Evolutionary conservation across 2,329 filamentous ascomycete species (phyloP).

Genomic region (Penicillium sp.): DNA sequence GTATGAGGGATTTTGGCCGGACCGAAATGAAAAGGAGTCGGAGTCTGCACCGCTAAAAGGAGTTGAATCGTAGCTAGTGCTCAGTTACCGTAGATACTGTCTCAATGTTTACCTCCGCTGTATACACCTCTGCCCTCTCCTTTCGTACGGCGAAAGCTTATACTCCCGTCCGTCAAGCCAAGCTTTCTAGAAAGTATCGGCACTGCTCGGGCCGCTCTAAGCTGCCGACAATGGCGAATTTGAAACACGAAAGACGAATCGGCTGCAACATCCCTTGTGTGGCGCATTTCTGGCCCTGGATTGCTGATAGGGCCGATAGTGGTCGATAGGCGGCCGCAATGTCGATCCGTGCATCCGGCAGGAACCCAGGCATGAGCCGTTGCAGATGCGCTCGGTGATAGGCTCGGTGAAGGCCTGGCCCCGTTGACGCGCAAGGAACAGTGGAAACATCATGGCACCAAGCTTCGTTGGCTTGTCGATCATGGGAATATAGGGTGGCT

Average conservation of each 20-base stretch:
- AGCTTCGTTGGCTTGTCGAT: not conserved
- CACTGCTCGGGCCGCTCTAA: not conserved
- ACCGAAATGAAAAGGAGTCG: not conserved
- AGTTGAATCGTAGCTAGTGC: not conserved
- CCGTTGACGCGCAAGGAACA: not conserved
- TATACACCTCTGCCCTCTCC: not conserved
- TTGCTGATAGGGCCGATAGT: not conserved
- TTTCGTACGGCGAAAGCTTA: not conserved
- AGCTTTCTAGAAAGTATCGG: slow-evolving; percentile 12
- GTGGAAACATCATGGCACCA: not conserved
- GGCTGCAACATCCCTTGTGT: slow-evolving; percentile 3
- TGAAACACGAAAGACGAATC: not conserved
- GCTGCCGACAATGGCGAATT: not conserved
- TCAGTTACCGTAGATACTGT: not conserved
- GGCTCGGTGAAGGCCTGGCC: not conserved
- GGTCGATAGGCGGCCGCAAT: not conserved
- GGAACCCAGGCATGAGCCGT: not conserved
- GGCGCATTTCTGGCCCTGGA: slow-evolving; percentile 2
- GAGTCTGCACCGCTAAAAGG: not conserved
- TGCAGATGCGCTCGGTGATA: not conserved
- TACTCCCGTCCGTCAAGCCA: slow-evolving; percentile 1
- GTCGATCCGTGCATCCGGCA: slow-evolving; percentile 3
- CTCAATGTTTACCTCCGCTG: not conserved
- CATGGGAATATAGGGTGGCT: not conserved
- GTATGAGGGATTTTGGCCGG: slow-evolving; percentile 1